A percentile compares a stretch with the other conserved stretches of the same genome.
Conservation (phyloP, 805 yeast genomes). For the Suhomyces kilbournensis region DNA sequence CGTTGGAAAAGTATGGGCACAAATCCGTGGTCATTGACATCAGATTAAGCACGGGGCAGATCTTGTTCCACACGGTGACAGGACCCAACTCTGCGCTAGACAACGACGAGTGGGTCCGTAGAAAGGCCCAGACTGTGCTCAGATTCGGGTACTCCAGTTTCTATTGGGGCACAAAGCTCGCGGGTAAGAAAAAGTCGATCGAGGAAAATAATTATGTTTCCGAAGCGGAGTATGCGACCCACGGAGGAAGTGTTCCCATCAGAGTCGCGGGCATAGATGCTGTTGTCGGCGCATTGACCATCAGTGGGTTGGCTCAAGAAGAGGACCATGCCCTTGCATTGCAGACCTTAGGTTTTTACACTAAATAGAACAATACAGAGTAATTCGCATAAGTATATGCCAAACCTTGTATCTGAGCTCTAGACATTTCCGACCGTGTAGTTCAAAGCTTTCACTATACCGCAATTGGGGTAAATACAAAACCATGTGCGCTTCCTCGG, state of each 20-base stretch:
- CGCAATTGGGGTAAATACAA: background rate
- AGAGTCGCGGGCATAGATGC: constrained; percentile 32
- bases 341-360: constrained; percentile 18
- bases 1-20: constrained; percentile 21
- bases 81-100: constrained; percentile 40
- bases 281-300: constrained; percentile 48
- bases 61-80: constrained; percentile 44
- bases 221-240: constrained; percentile 45
- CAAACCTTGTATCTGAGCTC: too few relatives aligned
- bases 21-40: constrained; percentile 48
- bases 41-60: constrained; percentile 43
- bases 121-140: constrained; percentile 48
- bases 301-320: constrained; percentile 55
- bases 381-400: background rate
- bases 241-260: constrained; percentile 59
- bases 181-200: constrained; percentile 30
- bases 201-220: constrained; percentile 40
- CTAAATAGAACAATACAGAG: background rate
- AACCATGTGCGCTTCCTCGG: background rate
- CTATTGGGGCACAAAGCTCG: constrained; percentile 44
- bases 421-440: too few relatives aligned
- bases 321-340: constrained; percentile 53
- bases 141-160: constrained; percentile 50
- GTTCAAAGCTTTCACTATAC: background rate
- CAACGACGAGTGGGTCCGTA: constrained; percentile 52